Conservation (phyloP, 306 rosid genomes). For the Acacia acuminata region DNA sequence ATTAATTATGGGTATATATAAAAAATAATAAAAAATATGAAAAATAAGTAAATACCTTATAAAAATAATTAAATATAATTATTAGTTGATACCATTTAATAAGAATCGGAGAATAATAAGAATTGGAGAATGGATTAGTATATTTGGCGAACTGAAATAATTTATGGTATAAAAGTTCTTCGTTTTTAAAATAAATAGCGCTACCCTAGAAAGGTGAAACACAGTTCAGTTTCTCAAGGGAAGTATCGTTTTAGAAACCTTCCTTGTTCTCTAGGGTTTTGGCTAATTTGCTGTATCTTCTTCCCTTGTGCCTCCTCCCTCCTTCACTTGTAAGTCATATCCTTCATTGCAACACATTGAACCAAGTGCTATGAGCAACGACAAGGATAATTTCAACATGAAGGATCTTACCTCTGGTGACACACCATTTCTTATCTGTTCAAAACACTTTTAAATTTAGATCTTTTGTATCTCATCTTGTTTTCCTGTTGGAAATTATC, state of each 20-base stretch:
- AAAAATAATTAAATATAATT: too few relatives aligned
- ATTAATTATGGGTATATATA: too few relatives aligned
- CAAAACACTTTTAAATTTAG: neutral
- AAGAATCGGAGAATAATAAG: too few relatives aligned
- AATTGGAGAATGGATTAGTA: too few relatives aligned
- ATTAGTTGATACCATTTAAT: too few relatives aligned
- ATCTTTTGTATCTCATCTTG: neutral
- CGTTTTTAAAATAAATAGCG: too few relatives aligned
- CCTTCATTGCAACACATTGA: neutral
- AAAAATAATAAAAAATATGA: too few relatives aligned
- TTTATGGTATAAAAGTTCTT: too few relatives aligned
- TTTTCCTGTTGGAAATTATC: neutral
- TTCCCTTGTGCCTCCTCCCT: neutral
- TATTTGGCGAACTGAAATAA: too few relatives aligned
- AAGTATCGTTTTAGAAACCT: conserved; percentile 43
- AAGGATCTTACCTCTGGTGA: conserved; percentile 79
- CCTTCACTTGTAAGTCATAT: neutral
- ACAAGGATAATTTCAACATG: conserved; percentile 63
- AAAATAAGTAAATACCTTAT: too few relatives aligned
- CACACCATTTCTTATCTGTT: neutral
- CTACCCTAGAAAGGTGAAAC: too few relatives aligned
- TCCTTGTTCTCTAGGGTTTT: conserved; percentile 74
- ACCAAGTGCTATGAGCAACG: conserved; percentile 59
- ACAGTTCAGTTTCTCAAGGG: neutral
- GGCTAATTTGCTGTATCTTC: conserved; percentile 37